Percentiles rank a stretch among this genome's conserved stretches.
Conservation (phyloP, 78 protist species). For the Dictyostelium intermedium region DNA sequence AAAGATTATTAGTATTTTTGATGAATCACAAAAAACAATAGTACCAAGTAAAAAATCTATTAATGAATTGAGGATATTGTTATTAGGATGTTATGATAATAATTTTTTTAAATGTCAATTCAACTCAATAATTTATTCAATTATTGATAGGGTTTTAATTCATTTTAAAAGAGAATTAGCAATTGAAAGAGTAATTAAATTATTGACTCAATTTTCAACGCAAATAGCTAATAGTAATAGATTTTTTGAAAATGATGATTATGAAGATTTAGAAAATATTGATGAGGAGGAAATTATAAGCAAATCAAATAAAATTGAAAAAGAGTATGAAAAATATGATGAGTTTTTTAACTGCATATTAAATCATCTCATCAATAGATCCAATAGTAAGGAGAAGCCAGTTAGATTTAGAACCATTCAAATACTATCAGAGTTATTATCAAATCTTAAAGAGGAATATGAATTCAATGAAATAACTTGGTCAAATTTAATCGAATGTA, state of each 20-base stretch:
- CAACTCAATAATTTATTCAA: neutral
- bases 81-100: neutral
- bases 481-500: neutral
- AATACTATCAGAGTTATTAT: neutral
- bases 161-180: constrained; percentile 29
- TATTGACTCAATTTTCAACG: neutral
- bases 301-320: neutral
- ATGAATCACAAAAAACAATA: constrained; percentile 14
- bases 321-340: neutral
- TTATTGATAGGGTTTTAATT: constrained; percentile 33
- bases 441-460: constrained; percentile 31
- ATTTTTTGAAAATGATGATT: neutral
- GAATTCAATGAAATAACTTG: constrained; percentile 7
- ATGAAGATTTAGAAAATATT: neutral
- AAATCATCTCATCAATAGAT: constrained; percentile 21
- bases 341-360: neutral
- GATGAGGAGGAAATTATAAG: neutral
- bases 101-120: neutral
- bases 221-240: neutral
- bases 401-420: constrained; percentile 40
- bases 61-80: neutral
- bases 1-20: constrained; percentile 1
- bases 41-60: neutral
- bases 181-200: constrained; percentile 21
- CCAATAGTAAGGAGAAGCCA: constrained; percentile 12